Evolutionary conservation across 805 yeast species (phyloP).

Genomic region (Pichia thaimueangensis): DNA sequence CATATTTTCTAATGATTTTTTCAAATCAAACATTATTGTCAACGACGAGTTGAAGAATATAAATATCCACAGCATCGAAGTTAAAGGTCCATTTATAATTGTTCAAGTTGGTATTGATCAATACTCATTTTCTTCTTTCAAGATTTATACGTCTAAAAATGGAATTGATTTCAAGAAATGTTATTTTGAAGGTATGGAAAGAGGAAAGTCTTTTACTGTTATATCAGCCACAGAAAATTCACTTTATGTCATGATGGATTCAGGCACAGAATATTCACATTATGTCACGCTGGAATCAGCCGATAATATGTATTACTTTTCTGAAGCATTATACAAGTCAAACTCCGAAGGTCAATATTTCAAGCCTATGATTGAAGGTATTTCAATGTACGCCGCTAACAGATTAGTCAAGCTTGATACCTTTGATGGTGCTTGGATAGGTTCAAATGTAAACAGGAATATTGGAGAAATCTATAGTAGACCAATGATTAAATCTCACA

Average conservation of each 20-base stretch:
- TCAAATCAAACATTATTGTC: constrained; percentile 24
- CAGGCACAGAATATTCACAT: no score
- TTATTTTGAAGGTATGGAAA: constrained; percentile 32
- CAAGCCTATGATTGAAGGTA: constrained; percentile 35
- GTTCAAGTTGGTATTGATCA: constrained; percentile 37
- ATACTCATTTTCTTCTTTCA: constrained; percentile 32
- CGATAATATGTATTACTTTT: no score
- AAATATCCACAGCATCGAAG: constrained; percentile 27
- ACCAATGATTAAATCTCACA: constrained; percentile 26
- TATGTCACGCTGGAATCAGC: no score
- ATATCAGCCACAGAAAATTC: constrained; percentile 37
- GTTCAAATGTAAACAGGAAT: constrained; percentile 23
- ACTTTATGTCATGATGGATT: no score
- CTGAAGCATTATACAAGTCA: constrained; percentile 38
- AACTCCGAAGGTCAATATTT: constrained; percentile 55
- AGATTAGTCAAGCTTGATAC: constrained; percentile 37
- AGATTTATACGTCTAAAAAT: constrained; percentile 42
- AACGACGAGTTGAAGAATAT: constrained; percentile 17
- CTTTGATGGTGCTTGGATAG: constrained; percentile 58
- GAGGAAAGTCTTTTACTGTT: constrained; percentile 32
- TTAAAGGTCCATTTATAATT: constrained; percentile 37
- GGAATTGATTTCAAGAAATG: constrained; percentile 35
- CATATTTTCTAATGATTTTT: constrained; percentile 37
- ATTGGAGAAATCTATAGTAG: constrained; percentile 14
- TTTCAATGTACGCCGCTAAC: constrained; percentile 34